phyloP scores from a whole-genome alignment of 1,139 yeast species.

The Yamadazyma triangularis region DNA sequence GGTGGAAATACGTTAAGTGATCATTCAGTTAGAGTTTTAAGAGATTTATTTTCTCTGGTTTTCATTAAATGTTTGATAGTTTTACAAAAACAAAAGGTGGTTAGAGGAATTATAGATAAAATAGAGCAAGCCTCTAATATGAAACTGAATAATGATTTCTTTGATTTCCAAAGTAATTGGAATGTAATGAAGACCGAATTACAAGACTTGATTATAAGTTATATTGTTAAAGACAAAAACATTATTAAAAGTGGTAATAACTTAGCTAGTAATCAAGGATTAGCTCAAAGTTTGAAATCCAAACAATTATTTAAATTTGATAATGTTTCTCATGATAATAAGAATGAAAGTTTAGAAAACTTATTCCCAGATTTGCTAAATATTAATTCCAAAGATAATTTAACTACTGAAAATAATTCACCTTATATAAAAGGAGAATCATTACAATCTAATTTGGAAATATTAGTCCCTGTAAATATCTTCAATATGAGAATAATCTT shows the following conservation, averaged over 20 bases:
- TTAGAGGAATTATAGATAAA: slow-evolving; percentile 42
- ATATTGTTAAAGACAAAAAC: slow-evolving; percentile 32
- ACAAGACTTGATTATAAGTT: slow-evolving; percentile 50
- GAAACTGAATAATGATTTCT: slow-evolving; percentile 7
- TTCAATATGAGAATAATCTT: slow-evolving; percentile 76
- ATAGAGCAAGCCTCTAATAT: slow-evolving; percentile 9
- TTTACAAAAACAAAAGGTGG: slow-evolving; percentile 65
- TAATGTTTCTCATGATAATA: slow-evolving; percentile 29
- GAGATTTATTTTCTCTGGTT: slow-evolving; percentile 66
- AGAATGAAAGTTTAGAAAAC: slow-evolving; percentile 1
- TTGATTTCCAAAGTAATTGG: slow-evolving; percentile 55
- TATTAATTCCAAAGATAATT: slow-evolving; percentile 3
- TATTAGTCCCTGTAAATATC: slow-evolving; percentile 70
- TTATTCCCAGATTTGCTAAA: slow-evolving; percentile 9
- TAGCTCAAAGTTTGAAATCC: background rate
- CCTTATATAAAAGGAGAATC: slow-evolving; percentile 60
- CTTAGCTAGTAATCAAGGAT: background rate
- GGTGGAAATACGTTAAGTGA: slow-evolving; percentile 37
- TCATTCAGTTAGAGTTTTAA: slow-evolving; percentile 52
- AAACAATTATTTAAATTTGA: slow-evolving; percentile 45
- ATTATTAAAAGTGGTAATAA: background rate
- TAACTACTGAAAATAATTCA: slow-evolving; percentile 14
- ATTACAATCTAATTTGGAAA: slow-evolving; percentile 53
- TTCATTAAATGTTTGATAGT: slow-evolving; percentile 61
- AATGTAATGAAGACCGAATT: slow-evolving; percentile 53